Percentiles rank a stretch among this genome's conserved stretches.
phyloP scores from a whole-genome alignment of 2,329 filamentous ascomycete genomes.

The Didymellaceae sp. region DNA sequence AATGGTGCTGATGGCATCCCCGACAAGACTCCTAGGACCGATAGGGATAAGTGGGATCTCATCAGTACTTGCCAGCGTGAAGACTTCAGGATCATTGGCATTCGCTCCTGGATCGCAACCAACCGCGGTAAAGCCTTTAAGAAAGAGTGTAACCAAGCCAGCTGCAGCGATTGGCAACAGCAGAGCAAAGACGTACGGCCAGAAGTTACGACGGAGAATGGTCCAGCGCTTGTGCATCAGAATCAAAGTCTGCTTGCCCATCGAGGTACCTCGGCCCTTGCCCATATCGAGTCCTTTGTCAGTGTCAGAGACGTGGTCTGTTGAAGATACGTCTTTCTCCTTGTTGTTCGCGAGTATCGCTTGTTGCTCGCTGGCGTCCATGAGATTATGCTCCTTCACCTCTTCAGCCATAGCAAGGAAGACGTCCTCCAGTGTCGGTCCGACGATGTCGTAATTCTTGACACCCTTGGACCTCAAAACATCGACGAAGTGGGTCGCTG shows the following conservation, averaged over 20 bases:
- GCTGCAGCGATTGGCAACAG: conserved; percentile 80
- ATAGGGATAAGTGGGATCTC: conserved; percentile 46
- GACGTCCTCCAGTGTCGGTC: conserved; percentile 91
- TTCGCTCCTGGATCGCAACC: conserved; percentile 54
- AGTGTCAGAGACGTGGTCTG: conserved; percentile 39
- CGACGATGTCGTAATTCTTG: conserved; percentile 81
- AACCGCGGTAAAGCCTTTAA: conserved; percentile 63
- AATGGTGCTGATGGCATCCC: conserved; percentile 35
- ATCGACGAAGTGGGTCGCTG: conserved; percentile 74
- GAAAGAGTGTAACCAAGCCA: conserved; percentile 77
- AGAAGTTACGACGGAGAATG: conserved; percentile 77
- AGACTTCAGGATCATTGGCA: conserved; percentile 40
- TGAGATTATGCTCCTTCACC: conserved; percentile 61
- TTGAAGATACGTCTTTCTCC: conserved; percentile 29
- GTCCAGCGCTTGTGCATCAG: conserved; percentile 79
- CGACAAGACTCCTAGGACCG: conserved; percentile 48
- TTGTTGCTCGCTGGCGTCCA: conserved; percentile 32
- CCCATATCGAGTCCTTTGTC: conserved; percentile 57
- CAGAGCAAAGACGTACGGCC: conserved; percentile 77
- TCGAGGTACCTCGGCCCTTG: conserved; percentile 73
- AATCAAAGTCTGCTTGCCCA: conserved; percentile 72
- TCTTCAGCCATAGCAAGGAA: conserved; percentile 88
- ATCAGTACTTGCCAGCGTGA: conserved; percentile 34
- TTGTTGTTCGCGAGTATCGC: conserved; percentile 27
- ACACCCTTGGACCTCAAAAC: conserved; percentile 71